Conservation (phyloP, 2,329 filamentous ascomycete genomes). For the Paraphaeosphaeria minitans region DNA sequence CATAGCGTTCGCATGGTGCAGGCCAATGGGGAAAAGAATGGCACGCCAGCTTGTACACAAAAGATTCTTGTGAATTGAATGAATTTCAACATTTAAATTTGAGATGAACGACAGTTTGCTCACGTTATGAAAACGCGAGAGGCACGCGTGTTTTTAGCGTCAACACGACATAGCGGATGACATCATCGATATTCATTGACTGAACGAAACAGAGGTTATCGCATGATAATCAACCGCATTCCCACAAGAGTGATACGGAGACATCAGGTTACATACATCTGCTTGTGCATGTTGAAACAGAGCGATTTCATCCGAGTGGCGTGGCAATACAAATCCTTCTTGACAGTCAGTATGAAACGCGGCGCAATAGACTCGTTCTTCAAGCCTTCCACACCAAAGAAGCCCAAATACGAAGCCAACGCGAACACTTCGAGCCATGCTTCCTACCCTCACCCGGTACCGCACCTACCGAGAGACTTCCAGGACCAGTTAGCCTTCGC, state of each 20-base stretch:
- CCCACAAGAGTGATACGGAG: neutral
- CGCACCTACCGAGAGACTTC: conserved; percentile 54
- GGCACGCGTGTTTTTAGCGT: neutral
- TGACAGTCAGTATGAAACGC: conserved; percentile 48
- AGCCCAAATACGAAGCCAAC: conserved; percentile 42
- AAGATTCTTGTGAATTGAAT: neutral
- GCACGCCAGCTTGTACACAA: neutral
- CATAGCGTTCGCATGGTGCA: neutral
- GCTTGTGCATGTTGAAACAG: neutral
- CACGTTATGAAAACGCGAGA: neutral
- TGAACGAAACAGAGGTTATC: neutral
- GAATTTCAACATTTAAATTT: neutral
- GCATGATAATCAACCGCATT: neutral
- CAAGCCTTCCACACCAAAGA: conserved; percentile 52
- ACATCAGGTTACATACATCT: neutral
- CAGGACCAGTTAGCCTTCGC: conserved; percentile 48
- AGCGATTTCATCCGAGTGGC: neutral
- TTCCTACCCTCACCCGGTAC: conserved; percentile 60
- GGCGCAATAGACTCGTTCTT: conserved; percentile 75
- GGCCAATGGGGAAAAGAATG: neutral
- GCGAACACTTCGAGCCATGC: conserved; percentile 49
- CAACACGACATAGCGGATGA: too few species aligned
- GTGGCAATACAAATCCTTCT: neutral
- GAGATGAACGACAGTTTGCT: too few species aligned
- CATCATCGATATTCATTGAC: conserved; percentile 1